A percentile compares a stretch with the other conserved stretches of the same genome.
Conservation (phyloP, 495 filamentous ascomycete species). For the Talaromyces thailandensis region DNA sequence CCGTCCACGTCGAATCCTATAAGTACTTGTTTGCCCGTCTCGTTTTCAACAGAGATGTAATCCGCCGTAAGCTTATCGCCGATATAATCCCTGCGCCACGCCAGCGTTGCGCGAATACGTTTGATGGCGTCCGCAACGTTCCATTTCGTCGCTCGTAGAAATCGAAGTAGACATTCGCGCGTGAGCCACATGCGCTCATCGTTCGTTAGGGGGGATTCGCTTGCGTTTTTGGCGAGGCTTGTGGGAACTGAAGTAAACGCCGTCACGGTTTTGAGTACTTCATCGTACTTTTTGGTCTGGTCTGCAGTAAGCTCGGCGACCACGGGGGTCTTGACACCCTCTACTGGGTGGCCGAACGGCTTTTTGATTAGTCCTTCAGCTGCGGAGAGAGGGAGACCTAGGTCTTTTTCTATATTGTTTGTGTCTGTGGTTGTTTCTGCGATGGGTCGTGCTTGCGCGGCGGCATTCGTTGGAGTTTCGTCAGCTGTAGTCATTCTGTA, state of each 20-base stretch:
- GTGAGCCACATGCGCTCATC: constrained; percentile 84
- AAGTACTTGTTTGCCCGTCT: constrained; percentile 89
- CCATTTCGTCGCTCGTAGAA: constrained; percentile 92
- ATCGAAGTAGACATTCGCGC: constrained; percentile 83
- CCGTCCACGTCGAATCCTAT: constrained; percentile 78
- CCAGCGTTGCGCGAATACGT: constrained; percentile 67
- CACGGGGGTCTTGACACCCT: constrained; percentile 42
- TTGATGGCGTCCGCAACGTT: constrained; percentile 62
- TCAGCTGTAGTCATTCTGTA: not conserved
- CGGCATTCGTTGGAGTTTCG: not conserved
- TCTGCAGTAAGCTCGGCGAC: constrained; percentile 54
- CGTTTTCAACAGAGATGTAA: constrained; percentile 82
- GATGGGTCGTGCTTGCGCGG: not conserved
- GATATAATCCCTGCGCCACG: constrained; percentile 86
- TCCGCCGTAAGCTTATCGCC: constrained; percentile 66
- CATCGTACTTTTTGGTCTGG: constrained; percentile 76
- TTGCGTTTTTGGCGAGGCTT: constrained; percentile 45
- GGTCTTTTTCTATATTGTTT: constrained; percentile 12
- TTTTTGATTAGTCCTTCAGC: constrained; percentile 49
- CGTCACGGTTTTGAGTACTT: constrained; percentile 56
- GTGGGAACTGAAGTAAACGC: constrained; percentile 64
- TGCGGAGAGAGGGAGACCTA: constrained; percentile 34
- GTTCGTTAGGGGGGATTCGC: constrained; percentile 60
- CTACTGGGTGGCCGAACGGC: constrained; percentile 57
- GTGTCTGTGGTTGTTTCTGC: constrained; percentile 5